Conservation (phyloP, 768 basidiomycete genomes). For the Kwoniella bestiolae region DNA sequence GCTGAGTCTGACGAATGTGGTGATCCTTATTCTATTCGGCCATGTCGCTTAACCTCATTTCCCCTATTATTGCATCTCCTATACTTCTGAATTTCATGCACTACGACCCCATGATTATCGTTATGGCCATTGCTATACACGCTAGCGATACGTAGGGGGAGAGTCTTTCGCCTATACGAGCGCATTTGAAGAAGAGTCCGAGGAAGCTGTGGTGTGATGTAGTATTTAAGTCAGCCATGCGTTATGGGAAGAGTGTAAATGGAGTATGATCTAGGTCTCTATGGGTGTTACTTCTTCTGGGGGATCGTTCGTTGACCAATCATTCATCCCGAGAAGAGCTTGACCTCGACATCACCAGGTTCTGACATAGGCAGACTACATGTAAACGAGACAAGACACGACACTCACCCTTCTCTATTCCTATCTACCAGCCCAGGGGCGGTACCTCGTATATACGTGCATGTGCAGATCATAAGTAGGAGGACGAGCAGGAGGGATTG, state of each 20-base stretch:
- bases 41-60: too few species aligned
- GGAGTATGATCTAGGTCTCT: too few species aligned
- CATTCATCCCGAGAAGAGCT: too few species aligned
- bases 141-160: slow-evolving; percentile 95
- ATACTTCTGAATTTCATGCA: neutral
- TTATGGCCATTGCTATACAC: slow-evolving; percentile 88
- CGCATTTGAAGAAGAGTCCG: slow-evolving; percentile 92
- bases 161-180: slow-evolving; percentile 92
- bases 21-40: too few species aligned
- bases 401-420: slow-evolving; percentile 85
- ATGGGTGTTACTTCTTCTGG: too few species aligned
- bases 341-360: too few species aligned
- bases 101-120: slow-evolving; percentile 59
- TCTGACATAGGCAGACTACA: too few species aligned
- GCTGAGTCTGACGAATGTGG: too few species aligned
- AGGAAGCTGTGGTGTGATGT: slow-evolving; percentile 67
- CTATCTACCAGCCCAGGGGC: slow-evolving; percentile 87
- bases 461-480: slow-evolving; percentile 92
- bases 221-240: neutral
- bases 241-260: too few species aligned
- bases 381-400: too few species aligned
- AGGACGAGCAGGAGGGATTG: slow-evolving; percentile 92
- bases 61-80: too few species aligned
- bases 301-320: too few species aligned
- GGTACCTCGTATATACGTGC: slow-evolving; percentile 89